Percentiles rank a stretch among this genome's conserved stretches.
phyloP scores from a whole-genome alignment of 2,329 filamentous ascomycete species.

The Sclerotiophoma versabilis region DNA sequence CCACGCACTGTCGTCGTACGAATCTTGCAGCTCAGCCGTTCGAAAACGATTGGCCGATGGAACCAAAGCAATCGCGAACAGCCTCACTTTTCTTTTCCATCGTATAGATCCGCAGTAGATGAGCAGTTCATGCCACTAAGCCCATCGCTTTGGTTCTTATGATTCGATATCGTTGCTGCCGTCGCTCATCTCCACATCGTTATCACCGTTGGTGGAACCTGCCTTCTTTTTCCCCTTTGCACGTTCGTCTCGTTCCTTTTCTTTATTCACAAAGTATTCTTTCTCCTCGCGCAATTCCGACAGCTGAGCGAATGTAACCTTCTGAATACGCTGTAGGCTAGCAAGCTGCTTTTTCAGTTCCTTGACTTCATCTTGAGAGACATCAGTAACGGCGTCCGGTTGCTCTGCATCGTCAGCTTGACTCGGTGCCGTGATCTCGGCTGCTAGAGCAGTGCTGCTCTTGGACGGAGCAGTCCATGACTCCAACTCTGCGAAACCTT shows the following conservation, averaged over 20 bases:
- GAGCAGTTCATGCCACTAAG: conserved; percentile 1
- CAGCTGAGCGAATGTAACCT: conserved; percentile 54
- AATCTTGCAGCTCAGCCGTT: conserved; percentile 14
- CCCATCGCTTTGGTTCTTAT: conserved; percentile 4
- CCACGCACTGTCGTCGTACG: conserved; percentile 15
- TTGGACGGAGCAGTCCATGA: conserved; percentile 36
- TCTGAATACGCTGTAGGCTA: conserved; percentile 55
- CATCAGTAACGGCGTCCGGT: conserved; percentile 7
- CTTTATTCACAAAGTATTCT: conserved; percentile 43
- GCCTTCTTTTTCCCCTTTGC: conserved; percentile 31
- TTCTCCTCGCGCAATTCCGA: conserved; percentile 53
- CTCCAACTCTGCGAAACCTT: conserved; percentile 45
- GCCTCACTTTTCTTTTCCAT: conserved; percentile 19
- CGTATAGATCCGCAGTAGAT: conserved; percentile 2
- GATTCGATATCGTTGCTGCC: conserved; percentile 13
- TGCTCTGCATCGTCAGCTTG: conserved; percentile 7
- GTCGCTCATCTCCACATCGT: conserved; percentile 44
- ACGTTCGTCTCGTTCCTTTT: conserved; percentile 38
- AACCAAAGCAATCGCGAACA: conserved; percentile 6
- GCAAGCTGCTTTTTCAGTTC: conserved; percentile 51
- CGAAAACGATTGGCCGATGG: conserved; percentile 5
- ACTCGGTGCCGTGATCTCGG: conserved; percentile 45
- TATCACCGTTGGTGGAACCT: conserved; percentile 28
- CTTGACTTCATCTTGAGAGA: conserved; percentile 40
- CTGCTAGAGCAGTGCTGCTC: conserved; percentile 21